Evolutionary conservation across 768 basidiomycete genomes (phyloP), one percentile per base, ranked within the genome.

Genomic region (Chlorophyllum brunneum): DNA sequence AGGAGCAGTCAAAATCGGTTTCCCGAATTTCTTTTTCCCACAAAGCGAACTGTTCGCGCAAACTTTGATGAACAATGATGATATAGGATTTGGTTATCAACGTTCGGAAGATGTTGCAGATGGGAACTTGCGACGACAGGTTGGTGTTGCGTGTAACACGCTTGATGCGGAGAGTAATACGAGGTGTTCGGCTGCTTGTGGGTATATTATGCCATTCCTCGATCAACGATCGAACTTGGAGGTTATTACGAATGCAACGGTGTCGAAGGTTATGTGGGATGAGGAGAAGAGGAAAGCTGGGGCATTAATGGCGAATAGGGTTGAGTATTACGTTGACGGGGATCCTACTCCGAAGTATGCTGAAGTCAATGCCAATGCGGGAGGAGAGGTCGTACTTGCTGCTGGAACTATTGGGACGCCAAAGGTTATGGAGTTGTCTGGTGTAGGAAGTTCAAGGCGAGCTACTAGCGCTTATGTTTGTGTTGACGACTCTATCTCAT

Each of bases 161-260:
- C 37, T 70, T 7, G 65, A 70, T 45, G 63, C 67, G 0, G 47
- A 54, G 0, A 68, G 65, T 49, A 67, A 70, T 41, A 69, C 67
- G 1, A 54, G 69, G 15, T 68, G 67, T 47, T 67, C 67, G 3
- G 59, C 68, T 0, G 63, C 58, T 1, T 65, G 68, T 47, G 68
- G 64, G 0, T 70, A 65, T 51, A 65, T 62, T 47, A 64, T 66
- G 0, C 65, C 68, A 0, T 68, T 65, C 45, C 33, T 53, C 1
- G 43, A 54, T 8, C 29, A 29, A 40, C 44, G 63, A 11, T 56
- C 73, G n/a, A 86, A 86, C 59, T 70, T 85, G 34, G 70, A 70
- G 39, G 76, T 86, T 38, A 67, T 85, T 30, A 73, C 79, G 5
- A 78, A 79, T 54, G 72, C 76, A 10, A 80, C 77, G 15, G 83